Percentiles rank a stretch among this genome's conserved stretches.
Conservation (phyloP, 176 grass and related monocot species). For the Neostapfia colusana region DNA sequence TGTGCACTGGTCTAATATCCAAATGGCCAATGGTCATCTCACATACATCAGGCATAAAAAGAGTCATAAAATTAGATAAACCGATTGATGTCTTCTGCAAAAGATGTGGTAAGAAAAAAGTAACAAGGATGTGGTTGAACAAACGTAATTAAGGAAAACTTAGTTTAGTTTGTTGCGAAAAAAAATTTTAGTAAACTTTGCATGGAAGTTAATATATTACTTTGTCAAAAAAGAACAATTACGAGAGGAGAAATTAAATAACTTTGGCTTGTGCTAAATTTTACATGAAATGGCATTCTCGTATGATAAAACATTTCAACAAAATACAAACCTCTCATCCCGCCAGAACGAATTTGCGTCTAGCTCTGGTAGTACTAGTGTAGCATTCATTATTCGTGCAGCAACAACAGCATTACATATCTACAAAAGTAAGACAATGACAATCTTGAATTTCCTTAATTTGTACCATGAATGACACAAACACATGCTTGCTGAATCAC, state of each 20-base stretch:
- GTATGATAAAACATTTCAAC: conserved; percentile 22
- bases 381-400: conserved; percentile 96
- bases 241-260: background rate
- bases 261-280: background rate
- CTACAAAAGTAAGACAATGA: conserved; percentile 47
- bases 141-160: background rate
- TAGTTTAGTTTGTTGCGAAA: background rate
- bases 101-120: background rate
- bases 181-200: background rate
- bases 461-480: conserved; percentile 26
- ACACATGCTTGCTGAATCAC: conserved; percentile 20
- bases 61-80: background rate
- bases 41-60: background rate
- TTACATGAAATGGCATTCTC: background rate
- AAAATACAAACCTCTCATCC: conserved; percentile 73
- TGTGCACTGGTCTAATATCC: background rate
- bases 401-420: conserved; percentile 99
- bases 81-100: background rate
- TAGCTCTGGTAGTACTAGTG: conserved; percentile 84
- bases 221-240: background rate
- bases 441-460: conserved; percentile 27
- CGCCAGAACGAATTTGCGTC: conserved; percentile 97
- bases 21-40: background rate
- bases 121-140: background rate
- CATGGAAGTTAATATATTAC: background rate